These are phyloP conservation scores for Leonotis leonurus DNA, from an alignment of 257 asterid genomes.

Conservation along the genomic window DNA sequence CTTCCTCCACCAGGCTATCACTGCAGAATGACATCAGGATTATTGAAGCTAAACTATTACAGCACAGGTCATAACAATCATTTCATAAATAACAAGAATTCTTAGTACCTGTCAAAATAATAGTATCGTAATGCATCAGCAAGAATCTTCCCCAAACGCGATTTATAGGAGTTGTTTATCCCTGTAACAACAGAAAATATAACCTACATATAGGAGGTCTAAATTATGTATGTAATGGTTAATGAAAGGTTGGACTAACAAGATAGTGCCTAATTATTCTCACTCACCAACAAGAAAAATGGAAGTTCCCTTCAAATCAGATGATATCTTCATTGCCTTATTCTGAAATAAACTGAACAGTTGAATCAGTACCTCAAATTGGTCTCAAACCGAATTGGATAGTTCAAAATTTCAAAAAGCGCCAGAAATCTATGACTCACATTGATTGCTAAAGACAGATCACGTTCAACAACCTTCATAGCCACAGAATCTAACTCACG, in stretches of 20 bases:
- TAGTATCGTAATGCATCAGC: constrained; percentile 77
- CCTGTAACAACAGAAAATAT: constrained; percentile 35
- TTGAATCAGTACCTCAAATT: constrained; percentile 22
- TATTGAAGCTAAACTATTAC: not conserved
- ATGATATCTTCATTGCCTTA: constrained; percentile 56
- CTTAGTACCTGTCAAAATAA: constrained; percentile 66
- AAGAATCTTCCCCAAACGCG: constrained; percentile 58
- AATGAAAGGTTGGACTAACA: not conserved
- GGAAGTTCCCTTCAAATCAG: constrained; percentile 76
- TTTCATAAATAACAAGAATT: not conserved
- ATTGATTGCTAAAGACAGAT: constrained; percentile 45
- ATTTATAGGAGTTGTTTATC: constrained; percentile 61
- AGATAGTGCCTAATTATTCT: constrained; percentile 15
- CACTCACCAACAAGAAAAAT: constrained; percentile 86
- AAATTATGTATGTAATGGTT: not conserved
- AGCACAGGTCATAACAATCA: not conserved
- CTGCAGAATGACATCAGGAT: constrained; percentile 29
- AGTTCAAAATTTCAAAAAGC: not conserved
- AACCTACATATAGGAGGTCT: not conserved
- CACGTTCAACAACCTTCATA: constrained; percentile 32
- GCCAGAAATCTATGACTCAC: constrained; percentile 35
- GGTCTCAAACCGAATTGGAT: not conserved
- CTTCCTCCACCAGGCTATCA: constrained; percentile 79
- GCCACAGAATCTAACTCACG: constrained; percentile 34
- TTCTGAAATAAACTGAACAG: constrained; percentile 46